Base-by-base conservation (phyloP, 2,329 filamentous ascomycete species). In the Canariomyces notabilis region DNA sequence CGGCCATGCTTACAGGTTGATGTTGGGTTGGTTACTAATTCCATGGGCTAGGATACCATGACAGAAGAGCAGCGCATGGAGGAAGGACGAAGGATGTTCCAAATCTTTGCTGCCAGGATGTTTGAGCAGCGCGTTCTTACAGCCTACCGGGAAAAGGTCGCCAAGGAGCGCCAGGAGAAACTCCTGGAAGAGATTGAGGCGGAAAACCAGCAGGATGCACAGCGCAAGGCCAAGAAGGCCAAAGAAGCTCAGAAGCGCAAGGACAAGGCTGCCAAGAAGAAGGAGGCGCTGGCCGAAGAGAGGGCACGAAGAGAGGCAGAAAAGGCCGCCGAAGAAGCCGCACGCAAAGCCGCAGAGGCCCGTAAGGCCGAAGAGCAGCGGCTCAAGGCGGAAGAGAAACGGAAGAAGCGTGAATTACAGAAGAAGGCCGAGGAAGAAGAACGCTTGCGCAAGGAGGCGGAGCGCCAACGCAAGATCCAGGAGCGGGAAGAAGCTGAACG, bases 21-120 rank as follows among this genome's bases (percentile, higher is more conserved):
- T n/a, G n/a, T n/a, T n/a, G 23, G n/a, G 32, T 21, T 37, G 20
- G 21, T 42, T 33, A 33, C 46, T 54, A 41, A 54, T 52, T 12
- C 9, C 18, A 41, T 53, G 42, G 9, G 69, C 83, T 69, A 97
- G 91, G 90, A 95, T 64, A 82, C 85, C 55, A 93, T 97, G 88
- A 96, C 89, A 42, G 91, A 97, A 72, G 89, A 95, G 70, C 90
- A 97, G 73, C 87, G 93, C 51, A 97, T 98, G 93, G 90, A 97
- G 66, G 93, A 98, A 73, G 93, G 93, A 51, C 82, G 93, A 46
- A 80, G 91, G 57, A 98, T 98, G 93, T 98, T 98, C 64, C 93
- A 98, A 66, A 97, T 98, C 65, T 98, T 98, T 67, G 93, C 93
- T 51, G 93, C 93, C 48, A 83, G 93, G 53, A 98, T 98, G 93